Evolutionary conservation across 768 basidiomycete species (phyloP), one percentile per base, ranked within the genome.

Genomic region (Boletus edulis): DNA sequence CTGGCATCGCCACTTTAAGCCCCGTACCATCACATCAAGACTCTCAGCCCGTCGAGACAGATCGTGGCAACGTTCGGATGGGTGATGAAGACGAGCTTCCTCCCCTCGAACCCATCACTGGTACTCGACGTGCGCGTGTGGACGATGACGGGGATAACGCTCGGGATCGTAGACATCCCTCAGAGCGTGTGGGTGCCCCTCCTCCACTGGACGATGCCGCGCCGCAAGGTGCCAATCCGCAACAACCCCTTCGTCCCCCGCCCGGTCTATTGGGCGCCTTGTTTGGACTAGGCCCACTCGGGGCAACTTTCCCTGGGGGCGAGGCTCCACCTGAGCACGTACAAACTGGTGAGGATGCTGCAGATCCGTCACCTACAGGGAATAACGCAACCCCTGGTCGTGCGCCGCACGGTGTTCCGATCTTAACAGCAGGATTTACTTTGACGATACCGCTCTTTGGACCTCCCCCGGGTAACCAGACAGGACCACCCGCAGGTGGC

Each of bases 81-180:
- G 70, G 71, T 34, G 69, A 67, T 4, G 65, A 69, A 49, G 66
- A 65, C 27, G 61, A 65, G 40, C 63, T 72, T 50, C 73, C 72
- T 0, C 55, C 66, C 8, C 56, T 73, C 10, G 70, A 70, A 55
- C 69, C 73, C 17, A 65, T 68, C 17, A 44, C 66, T 5, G 64
- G 72, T 14, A 76, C 66, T 46, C 72, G 84, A 41, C 84, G 84
- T 22, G 74, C 79, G 17, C 72, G 85, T 41, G 82, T 85, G 4
- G 83, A 86, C 3, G 81, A 84, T 51, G 85, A 86, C 52, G 76
- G 76, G 7, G 84, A 87, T 57, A 76, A 78, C 8, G 83, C 82
- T 13, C 71, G 84, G 38, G 82, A 87, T 62, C 76, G 80, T 52
- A 77, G 86, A 52, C 84, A 86, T 62, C 84, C 86, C 17, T 84